Evolutionary conservation across 129 eudicot genomes (phyloP), one percentile per base, ranked within the genome.

Genomic region (Pseudognaphalium luteoalbum): DNA sequence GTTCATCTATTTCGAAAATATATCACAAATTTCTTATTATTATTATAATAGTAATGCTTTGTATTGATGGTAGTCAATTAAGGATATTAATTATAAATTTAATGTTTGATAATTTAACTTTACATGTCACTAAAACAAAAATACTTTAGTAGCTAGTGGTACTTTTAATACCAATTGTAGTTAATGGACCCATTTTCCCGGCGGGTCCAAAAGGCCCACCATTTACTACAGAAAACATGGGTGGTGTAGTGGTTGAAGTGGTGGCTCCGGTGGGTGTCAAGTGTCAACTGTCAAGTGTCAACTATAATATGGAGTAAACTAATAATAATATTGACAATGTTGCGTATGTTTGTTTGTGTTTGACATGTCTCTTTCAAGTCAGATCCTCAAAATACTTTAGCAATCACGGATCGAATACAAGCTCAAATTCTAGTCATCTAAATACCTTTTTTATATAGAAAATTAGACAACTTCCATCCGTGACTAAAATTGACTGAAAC

Each of bases 301-400:
- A 25, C 28, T 25, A 25, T n/a, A n/a, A n/a, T n/a, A n/a, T n/a
- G n/a, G n/a, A n/a, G n/a, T n/a, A n/a, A n/a, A n/a, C n/a, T 25
- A 25, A 25, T 25, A 25, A 25, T 25, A 25, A n/a, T 21, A 72
- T 33, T 34, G 75, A 73, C 79, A 73, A 74, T 29, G 67, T 66
- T 73, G 75, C 51, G 52, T 50, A 32, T 80, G 71, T 73, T 73
- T 74, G 71, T 80, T 80, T 68, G 80, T 68, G 74, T 58, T 73
- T 74, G 71, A 47, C 33, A 74, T 25, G 41, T 78, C 71, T 28
- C 77, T 47, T 30, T 44, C 71, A 68, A 57, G 75, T 77, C 75
- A 68, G 56, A 14, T 59, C 22, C 79, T 5, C 20, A 37, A 25
- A 6, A 25, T 68, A 67, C 10, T 35, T 76, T 12, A 15, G 69